phyloP scores from a whole-genome alignment of 345 rosid genomes.

The Angophora floribunda region DNA sequence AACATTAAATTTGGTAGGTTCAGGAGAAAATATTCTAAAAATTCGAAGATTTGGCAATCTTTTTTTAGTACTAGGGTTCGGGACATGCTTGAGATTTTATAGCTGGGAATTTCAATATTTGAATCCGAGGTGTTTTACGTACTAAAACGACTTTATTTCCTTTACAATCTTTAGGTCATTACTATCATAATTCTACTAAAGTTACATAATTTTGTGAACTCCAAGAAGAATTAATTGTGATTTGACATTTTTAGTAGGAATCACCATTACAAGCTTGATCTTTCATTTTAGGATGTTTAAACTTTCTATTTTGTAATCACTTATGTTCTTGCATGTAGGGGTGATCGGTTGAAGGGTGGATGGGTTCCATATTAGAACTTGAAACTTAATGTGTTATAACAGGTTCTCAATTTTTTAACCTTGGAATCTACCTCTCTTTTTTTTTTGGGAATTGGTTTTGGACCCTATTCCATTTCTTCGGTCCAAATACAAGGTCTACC shows the following conservation, averaged over 20 bases:
- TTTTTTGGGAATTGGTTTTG: too few species aligned
- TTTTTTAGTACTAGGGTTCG: neutral
- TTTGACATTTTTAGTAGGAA: neutral
- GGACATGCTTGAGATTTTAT: neutral
- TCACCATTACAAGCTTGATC: neutral
- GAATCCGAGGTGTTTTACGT: rapidly evolving
- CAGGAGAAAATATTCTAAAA: rapidly evolving
- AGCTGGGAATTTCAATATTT: rapidly evolving
- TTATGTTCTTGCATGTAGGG: neutral
- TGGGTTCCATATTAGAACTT: too few species aligned
- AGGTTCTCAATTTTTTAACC: too few species aligned
- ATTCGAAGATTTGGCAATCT: rapidly evolving
- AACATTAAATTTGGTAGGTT: neutral
- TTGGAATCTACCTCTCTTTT: too few species aligned
- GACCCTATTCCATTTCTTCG: too few species aligned
- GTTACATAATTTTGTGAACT: neutral
- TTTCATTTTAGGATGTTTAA: neutral
- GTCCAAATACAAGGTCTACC: too few species aligned
- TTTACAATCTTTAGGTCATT: neutral
- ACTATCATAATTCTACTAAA: neutral
- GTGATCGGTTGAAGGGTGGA: too few species aligned
- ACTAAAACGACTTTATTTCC: neutral
- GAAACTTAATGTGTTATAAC: too few species aligned
- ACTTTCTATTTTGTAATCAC: neutral
- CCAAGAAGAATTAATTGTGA: rapidly evolving